phyloP scores from a whole-genome alignment of 2,329 filamentous ascomycete genomes.

The Westerdykella sp. region DNA sequence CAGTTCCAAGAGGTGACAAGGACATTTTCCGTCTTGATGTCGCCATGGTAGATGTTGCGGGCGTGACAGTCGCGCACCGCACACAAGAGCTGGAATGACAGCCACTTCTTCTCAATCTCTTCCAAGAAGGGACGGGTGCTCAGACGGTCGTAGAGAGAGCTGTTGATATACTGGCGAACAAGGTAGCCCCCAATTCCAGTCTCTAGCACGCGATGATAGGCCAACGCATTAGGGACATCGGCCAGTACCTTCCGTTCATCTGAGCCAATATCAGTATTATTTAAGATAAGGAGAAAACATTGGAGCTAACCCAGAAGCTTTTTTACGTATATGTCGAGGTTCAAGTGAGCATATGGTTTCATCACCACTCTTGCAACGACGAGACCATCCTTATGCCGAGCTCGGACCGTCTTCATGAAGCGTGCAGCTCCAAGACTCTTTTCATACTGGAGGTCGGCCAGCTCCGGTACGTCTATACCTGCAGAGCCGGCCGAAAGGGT shows the following conservation, averaged over 20 bases:
- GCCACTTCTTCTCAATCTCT: slow-evolving; percentile 98
- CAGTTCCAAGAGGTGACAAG: slow-evolving; percentile 99
- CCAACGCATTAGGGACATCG: slow-evolving; percentile 83
- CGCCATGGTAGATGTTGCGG: slow-evolving; percentile 85
- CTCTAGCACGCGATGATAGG: slow-evolving; percentile 86
- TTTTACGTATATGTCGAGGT: slow-evolving; percentile 71
- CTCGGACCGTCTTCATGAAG: slow-evolving; percentile 95
- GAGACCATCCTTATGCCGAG: slow-evolving; percentile 80
- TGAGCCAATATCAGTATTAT: slow-evolving; percentile 32
- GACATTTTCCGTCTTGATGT: slow-evolving; percentile 97
- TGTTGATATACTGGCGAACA: slow-evolving; percentile 91
- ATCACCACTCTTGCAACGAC: slow-evolving; percentile 92
- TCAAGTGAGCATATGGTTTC: slow-evolving; percentile 80
- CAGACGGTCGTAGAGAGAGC: slow-evolving; percentile 92
- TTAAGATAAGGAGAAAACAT: slow-evolving; percentile 1
- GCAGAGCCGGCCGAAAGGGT: slow-evolving; percentile 87
- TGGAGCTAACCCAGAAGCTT: slow-evolving; percentile 62
- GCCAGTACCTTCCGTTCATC: slow-evolving; percentile 73
- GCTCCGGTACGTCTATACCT: slow-evolving; percentile 88
- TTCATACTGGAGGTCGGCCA: slow-evolving; percentile 86
- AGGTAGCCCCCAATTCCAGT: slow-evolving; percentile 88
- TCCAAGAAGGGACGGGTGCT: slow-evolving; percentile 95
- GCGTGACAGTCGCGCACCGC: slow-evolving; percentile 87
- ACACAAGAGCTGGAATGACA: slow-evolving; percentile 90
- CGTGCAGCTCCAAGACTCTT: slow-evolving; percentile 84